Evolutionary conservation across 2,329 filamentous ascomycete genomes (phyloP), one percentile per base, ranked within the genome.

Genomic region (Fonsecaea multimorphosa): DNA sequence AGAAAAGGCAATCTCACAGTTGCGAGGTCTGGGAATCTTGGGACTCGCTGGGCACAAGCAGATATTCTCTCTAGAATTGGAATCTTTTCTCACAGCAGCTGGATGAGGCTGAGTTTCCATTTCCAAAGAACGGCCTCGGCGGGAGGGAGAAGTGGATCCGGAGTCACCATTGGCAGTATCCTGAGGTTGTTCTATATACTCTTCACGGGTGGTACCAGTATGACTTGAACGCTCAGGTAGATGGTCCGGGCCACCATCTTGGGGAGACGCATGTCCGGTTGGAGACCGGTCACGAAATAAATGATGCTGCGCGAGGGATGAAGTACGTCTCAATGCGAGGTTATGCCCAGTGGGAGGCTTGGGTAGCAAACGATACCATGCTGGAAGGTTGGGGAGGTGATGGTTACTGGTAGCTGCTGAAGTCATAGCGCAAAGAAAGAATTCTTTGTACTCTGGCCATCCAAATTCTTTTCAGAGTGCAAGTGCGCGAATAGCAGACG

Each of bases 41-140:
- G 87, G 88, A 73, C 90, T 88, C 44, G 87, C 87, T 72, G 89
- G 87, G 76, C 88, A 91, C 72, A 91, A 83, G 78, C 88, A 91
- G 68, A 90, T 85, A 70, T 62, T 58, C 16, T 66, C 64, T 64
- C 63, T 46, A 24, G 66, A n/a, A 52, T 46, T 32, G 19, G 64
- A 44, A 46, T 29, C 24, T 38, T 29, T 49, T n/a, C n/a, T 27
- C 53, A 31, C 31, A n/a, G 22, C 46, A 44, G 61, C 32, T 12
- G 49, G n/a, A 49, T 61, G 44, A 32, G 58, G n/a, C n/a, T 32
- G 53, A 2, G 46, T 55, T 19, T 61, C 60, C 62, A 68, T 63
- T 27, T 58, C 58, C 59, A 46, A 16, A 57, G 63, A 61, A 16
- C 27, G 40, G 52, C 60, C 38, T 56, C 65, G 57, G n/a, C 40